Conservation (phyloP, 306 rosid genomes). For the Chamaecrista fasciculata region DNA sequence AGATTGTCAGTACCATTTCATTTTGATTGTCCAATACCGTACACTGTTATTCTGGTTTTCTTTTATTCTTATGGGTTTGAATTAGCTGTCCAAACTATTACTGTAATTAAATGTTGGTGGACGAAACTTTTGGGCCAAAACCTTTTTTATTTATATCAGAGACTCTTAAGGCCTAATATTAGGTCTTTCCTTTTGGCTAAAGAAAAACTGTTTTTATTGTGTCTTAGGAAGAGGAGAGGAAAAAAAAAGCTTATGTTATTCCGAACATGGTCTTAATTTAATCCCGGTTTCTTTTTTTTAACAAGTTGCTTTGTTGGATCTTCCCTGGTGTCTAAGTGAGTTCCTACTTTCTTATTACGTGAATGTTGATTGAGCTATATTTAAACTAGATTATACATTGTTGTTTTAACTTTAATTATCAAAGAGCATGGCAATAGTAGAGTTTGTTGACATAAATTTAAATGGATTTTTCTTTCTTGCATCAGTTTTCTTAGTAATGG, state of each 20-base stretch:
- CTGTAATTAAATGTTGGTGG: too few species aligned
- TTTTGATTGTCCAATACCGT: not conserved
- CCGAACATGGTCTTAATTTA: too few species aligned
- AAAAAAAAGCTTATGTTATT: too few species aligned
- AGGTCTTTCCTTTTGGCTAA: not conserved
- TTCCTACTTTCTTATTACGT: not conserved
- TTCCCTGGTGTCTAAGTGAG: not conserved
- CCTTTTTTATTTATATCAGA: not conserved
- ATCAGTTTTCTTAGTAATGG: conserved; percentile 16
- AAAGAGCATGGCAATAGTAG: not conserved
- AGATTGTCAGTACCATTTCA: not conserved
- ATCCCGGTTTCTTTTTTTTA: too few species aligned
- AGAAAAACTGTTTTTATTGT: too few species aligned
- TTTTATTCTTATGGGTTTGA: too few species aligned
- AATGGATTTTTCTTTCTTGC: not conserved
- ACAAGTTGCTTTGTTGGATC: not conserved
- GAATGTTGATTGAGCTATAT: not conserved
- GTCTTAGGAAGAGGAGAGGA: too few species aligned
- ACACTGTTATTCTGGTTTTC: not conserved
- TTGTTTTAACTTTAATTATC: not conserved
- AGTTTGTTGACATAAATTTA: not conserved
- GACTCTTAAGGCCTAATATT: not conserved
- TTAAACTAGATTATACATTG: not conserved
- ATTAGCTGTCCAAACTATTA: too few species aligned
- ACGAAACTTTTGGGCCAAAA: too few species aligned